Base-by-base conservation (phyloP, 768 basidiomycete genomes). In the Hebeloma cylindrosporum region DNA sequence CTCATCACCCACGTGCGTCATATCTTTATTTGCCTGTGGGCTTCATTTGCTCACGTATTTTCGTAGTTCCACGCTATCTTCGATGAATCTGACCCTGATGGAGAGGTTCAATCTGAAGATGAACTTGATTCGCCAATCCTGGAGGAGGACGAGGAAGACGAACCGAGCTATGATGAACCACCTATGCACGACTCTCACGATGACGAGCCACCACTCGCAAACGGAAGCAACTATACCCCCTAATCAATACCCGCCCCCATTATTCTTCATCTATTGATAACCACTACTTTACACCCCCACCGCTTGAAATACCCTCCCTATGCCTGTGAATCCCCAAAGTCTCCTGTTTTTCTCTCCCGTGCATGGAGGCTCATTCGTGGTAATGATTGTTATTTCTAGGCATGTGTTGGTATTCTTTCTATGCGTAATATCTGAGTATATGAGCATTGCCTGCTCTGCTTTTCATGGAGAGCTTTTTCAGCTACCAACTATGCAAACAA, bases 1-100 rank as follows among this genome's bases (percentile, higher is more conserved):
- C 73, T 89, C 38, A 86, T 90, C 44, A 82, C 80, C 16, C 85
- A 89, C 57, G 88, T 88, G 56, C 50, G 85, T 54, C 16, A 34
- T 14, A 4, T 26, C n/a, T 40, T 31, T 10, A 22, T 31, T 27
- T 40, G 11, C 8, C 9, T 33, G 10, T 39, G 11, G 23, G 44
- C n/a, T 26, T 52, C 40, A 50, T 30, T 23, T 28, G 52, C 31
- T 54, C 22, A 39, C 37, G 18, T 4, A 10, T 27, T 26, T 2
- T 30, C 41, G 1, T 45, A 84, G 74, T 78, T 78, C 65, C 82
- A 81, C 53, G 67, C 77, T 51, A 83, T 91, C 56, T 91, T 91
- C 58, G 85, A 87, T 54, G 85, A 85, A 22, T 61, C 62, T 35
- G 84, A 86, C 58, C 70, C 69, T 33, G 83, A 83, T 48, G 82